phyloP scores from a whole-genome alignment of 2,329 filamentous ascomycete genomes.

The Beauveria australis region DNA sequence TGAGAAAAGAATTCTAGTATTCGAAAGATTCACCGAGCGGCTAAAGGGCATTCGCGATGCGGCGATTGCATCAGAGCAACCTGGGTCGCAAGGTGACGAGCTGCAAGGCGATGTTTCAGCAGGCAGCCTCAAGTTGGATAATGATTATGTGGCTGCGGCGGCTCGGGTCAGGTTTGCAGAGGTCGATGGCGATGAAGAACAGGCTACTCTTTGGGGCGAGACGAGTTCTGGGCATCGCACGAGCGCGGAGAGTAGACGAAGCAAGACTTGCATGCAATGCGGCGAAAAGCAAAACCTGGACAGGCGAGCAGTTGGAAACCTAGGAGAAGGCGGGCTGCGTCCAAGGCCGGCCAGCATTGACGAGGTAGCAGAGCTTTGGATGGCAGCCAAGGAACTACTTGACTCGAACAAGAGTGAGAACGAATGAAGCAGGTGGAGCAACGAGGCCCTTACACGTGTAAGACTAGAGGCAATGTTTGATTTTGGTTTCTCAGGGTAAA shows the following conservation, averaged over 20 bases:
- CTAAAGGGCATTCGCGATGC: slow-evolving; percentile 24
- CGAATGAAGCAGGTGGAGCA: not conserved
- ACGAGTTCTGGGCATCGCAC: not conserved
- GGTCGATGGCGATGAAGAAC: slow-evolving; percentile 4
- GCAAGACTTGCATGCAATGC: not conserved
- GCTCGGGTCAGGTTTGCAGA: slow-evolving; percentile 9
- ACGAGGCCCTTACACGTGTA: not conserved
- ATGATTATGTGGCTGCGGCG: slow-evolving; percentile 1
- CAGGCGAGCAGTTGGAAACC: not conserved
- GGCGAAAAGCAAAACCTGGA: slow-evolving; percentile 1
- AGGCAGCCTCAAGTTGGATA: not conserved
- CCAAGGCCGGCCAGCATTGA: slow-evolving; percentile 1
- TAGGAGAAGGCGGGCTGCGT: not conserved
- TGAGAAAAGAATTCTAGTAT: slow-evolving; percentile 42
- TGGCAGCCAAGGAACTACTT: slow-evolving; percentile 20
- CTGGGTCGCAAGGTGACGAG: not conserved
- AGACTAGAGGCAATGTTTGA: not conserved
- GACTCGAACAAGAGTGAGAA: slow-evolving; percentile 8
- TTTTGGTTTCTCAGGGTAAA: not conserved
- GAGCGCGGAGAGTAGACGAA: not conserved
- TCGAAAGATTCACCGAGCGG: slow-evolving; percentile 34
- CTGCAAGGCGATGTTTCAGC: not conserved
- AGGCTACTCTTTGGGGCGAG: not conserved
- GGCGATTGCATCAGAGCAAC: slow-evolving; percentile 9
- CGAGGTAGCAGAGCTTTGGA: slow-evolving; percentile 17